Percentiles rank a stretch among this genome's conserved stretches.
phyloP scores from a whole-genome alignment of 805 yeast species.

The Candida golubevii region DNA sequence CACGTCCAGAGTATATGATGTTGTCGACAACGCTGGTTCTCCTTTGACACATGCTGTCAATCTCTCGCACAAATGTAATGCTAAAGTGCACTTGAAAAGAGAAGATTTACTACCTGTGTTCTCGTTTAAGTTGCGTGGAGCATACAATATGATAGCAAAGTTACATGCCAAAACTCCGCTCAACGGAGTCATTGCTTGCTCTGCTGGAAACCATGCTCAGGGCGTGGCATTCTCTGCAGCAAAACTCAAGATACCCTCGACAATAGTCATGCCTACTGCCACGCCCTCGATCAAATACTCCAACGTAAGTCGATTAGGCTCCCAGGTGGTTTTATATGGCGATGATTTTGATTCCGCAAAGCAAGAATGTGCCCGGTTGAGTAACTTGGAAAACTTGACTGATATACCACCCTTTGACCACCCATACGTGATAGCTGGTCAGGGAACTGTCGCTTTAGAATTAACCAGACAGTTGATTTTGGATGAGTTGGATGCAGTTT shows the following conservation, averaged over 20 bases:
- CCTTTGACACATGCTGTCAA: conserved; percentile 76
- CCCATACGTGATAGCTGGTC: conserved; percentile 98
- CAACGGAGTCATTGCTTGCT: conserved; percentile 93
- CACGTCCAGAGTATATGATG: conserved; percentile 93
- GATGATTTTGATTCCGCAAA: conserved; percentile 96
- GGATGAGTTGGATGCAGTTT: conserved; percentile 76
- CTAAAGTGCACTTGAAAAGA: conserved; percentile 76
- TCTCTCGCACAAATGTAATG: conserved; percentile 67
- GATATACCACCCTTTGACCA: conserved; percentile 98
- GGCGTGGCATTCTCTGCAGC: conserved; percentile 95
- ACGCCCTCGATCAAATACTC: conserved; percentile 93
- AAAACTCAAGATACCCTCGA: conserved; percentile 82
- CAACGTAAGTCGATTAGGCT: conserved; percentile 88
- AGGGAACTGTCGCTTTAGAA: conserved; percentile 96
- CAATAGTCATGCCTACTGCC: conserved; percentile 97
- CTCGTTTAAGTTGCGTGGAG: conserved; percentile 95
- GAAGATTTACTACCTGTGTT: conserved; percentile 95
- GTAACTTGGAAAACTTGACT: conserved; percentile 67
- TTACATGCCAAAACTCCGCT: conserved; percentile 57
- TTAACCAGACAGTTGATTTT: conserved; percentile 79
- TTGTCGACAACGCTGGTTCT: conserved; percentile 70
- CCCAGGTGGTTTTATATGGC: conserved; percentile 89
- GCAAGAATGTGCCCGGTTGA: conserved; percentile 74
- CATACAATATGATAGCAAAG: conserved; percentile 94
- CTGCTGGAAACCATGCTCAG: conserved; percentile 99